Conservation (phyloP, 768 basidiomycete species). For the Fomitopsis pulvina region DNA sequence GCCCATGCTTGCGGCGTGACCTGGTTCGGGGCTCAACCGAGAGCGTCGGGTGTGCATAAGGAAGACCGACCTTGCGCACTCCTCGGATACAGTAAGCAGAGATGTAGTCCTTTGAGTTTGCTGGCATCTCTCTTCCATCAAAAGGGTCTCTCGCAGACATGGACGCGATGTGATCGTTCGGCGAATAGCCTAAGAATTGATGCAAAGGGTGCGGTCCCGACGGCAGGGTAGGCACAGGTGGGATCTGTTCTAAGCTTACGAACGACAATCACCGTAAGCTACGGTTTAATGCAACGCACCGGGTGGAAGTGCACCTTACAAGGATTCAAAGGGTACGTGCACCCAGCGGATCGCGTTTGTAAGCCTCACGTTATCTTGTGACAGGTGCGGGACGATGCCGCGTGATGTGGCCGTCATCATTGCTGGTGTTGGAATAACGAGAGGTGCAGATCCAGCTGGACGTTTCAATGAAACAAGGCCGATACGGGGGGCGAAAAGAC, state of each 20-base stretch:
- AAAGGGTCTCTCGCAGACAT: slow-evolving; percentile 61
- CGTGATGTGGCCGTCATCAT: slow-evolving; percentile 60
- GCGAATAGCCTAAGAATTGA: slow-evolving; percentile 51
- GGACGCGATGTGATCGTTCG: slow-evolving; percentile 42
- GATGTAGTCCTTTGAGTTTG: slow-evolving; percentile 57
- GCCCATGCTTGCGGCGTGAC: slow-evolving; percentile 52
- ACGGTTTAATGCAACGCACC: too few relatives aligned
- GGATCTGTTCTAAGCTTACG: slow-evolving; percentile 53
- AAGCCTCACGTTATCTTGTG: slow-evolving; percentile 47
- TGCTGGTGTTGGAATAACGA: slow-evolving; percentile 43
- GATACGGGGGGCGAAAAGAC: background rate
- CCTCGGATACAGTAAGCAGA: slow-evolving; percentile 59
- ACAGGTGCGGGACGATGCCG: slow-evolving; percentile 69
- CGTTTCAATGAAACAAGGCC: background rate
- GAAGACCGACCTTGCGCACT: slow-evolving; percentile 52
- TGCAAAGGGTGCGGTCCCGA: slow-evolving; percentile 52
- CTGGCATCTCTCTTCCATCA: slow-evolving; percentile 61
- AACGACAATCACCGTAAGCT: background rate
- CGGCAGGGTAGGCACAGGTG: slow-evolving; percentile 61
- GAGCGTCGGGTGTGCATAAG: background rate
- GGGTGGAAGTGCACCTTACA: slow-evolving; percentile 46
- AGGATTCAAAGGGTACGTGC: slow-evolving; percentile 72
- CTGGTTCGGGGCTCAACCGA: slow-evolving; percentile 27
- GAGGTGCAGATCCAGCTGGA: background rate
- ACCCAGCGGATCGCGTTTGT: slow-evolving; percentile 54